Conservation (phyloP, 2,329 filamentous ascomycete species). For the Hymenoscyphus scutula region DNA sequence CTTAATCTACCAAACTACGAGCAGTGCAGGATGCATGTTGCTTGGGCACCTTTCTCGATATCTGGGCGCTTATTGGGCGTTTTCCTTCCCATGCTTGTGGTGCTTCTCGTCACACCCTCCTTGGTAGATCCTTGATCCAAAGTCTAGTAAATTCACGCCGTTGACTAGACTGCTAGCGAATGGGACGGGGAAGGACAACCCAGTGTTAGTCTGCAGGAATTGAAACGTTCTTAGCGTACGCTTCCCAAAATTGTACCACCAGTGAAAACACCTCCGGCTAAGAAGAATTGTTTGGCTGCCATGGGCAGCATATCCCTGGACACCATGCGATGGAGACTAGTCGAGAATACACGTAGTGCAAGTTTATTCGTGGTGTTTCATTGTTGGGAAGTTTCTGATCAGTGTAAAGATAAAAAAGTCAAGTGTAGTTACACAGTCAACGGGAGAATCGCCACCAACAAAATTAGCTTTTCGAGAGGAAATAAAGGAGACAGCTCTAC, state of each 20-base stretch:
- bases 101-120: neutral
- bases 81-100: neutral
- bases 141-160: neutral
- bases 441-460: neutral
- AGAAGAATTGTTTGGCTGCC: neutral
- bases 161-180: neutral
- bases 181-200: no score
- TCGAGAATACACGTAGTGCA: neutral
- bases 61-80: neutral
- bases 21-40: neutral
- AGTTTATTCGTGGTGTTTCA: neutral
- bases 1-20: neutral
- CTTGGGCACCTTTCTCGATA: neutral
- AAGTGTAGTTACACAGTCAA: neutral
- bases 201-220: neutral
- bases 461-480: neutral
- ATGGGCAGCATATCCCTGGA: neutral
- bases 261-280: neutral
- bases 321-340: neutral
- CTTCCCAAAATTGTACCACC: neutral
- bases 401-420: neutral
- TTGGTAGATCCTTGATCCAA: neutral
- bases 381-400: neutral
- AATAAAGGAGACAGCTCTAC: neutral
- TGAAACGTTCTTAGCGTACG: neutral